A percentile compares a stretch with the other conserved stretches of the same genome.
phyloP scores from a whole-genome alignment of 768 basidiomycete genomes.

The Neoboletus subvelutipes region DNA sequence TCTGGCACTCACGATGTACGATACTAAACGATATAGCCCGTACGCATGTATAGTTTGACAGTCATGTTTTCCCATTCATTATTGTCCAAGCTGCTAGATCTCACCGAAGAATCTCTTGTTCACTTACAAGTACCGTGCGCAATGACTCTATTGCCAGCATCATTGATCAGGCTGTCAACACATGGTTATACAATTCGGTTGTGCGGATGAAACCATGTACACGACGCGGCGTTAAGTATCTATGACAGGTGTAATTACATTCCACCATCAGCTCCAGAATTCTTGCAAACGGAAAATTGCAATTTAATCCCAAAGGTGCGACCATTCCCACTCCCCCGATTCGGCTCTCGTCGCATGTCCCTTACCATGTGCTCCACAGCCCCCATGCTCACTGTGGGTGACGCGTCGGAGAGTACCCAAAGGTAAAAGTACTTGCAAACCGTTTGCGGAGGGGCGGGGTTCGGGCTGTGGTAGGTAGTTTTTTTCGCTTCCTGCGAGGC shows the following conservation, averaged over 20 bases:
- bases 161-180: neutral
- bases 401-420: neutral
- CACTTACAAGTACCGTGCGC: neutral
- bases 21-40: neutral
- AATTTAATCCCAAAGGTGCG: neutral
- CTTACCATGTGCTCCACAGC: neutral
- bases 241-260: neutral
- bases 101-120: neutral
- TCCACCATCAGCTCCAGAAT: neutral
- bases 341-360: neutral
- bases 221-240: neutral
- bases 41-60: slow-evolving; percentile 3
- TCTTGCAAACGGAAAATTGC: neutral
- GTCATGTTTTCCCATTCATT: slow-evolving; percentile 30
- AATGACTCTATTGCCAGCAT: neutral
- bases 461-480: neutral
- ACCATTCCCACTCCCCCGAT: neutral
- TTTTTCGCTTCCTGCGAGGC: neutral
- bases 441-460: neutral
- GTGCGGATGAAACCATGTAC: neutral
- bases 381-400: neutral
- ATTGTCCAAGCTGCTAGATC: neutral
- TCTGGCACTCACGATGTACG: neutral
- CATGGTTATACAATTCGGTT: neutral
- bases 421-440: neutral